Conservation (phyloP, 1,284 basidiomycete species). For the Austroboletus niveus region DNA sequence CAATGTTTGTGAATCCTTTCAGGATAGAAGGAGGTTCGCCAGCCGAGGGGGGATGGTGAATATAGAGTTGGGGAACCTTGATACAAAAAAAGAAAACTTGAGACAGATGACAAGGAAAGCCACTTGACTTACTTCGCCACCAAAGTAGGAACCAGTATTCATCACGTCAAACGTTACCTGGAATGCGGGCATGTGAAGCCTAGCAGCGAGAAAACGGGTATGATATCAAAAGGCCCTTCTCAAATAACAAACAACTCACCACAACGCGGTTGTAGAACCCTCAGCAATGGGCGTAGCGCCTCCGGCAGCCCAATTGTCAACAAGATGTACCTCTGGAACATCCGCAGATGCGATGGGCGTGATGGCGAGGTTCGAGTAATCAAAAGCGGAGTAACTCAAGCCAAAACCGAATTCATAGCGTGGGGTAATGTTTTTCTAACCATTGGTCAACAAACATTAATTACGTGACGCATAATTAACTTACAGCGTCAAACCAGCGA, state of each 20-base stretch:
- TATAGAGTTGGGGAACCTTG: slow-evolving; percentile 65
- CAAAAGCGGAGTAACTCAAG: slow-evolving; percentile 80
- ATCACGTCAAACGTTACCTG: slow-evolving; percentile 56
- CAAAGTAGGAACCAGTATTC: slow-evolving; percentile 55
- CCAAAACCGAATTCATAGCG: slow-evolving; percentile 63
- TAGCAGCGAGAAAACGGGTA: slow-evolving; percentile 10
- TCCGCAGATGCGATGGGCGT: slow-evolving; percentile 34
- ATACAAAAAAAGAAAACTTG: not conserved
- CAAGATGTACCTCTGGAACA: slow-evolving; percentile 38
- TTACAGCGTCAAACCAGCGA: slow-evolving; percentile 47
- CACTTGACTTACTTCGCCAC: slow-evolving; percentile 47
- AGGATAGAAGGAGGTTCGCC: slow-evolving; percentile 61
- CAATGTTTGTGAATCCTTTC: slow-evolving; percentile 64
- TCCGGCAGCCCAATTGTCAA: slow-evolving; percentile 57
- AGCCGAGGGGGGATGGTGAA: slow-evolving; percentile 55
- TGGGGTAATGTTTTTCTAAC: slow-evolving; percentile 46
- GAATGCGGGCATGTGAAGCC: slow-evolving; percentile 64
- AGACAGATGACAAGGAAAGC: not conserved
- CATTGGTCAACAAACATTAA: not conserved
- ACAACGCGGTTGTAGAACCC: slow-evolving; percentile 29
- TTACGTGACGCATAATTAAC: not conserved
- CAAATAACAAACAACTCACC: slow-evolving; percentile 19
- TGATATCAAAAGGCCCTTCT: not conserved
- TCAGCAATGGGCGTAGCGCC: slow-evolving; percentile 36
- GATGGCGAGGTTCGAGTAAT: slow-evolving; percentile 56